Conservation (phyloP, 1,284 basidiomycete species). For the Sphagnurus paluster region DNA sequence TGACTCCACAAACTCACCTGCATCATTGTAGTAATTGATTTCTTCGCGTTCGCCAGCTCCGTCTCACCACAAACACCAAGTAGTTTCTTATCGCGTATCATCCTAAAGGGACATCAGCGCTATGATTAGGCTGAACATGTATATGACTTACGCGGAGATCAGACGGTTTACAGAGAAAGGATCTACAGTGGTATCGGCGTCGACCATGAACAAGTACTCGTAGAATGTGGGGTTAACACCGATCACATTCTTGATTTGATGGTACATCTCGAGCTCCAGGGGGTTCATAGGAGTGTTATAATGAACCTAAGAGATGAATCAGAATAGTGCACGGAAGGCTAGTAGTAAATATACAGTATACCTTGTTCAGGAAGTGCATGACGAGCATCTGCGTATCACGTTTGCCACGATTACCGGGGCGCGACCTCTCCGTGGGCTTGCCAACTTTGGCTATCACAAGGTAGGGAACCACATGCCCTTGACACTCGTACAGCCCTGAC, state of each 20-base stretch:
- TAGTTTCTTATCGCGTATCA: constrained; percentile 92
- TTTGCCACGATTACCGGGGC: constrained; percentile 96
- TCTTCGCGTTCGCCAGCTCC: constrained; percentile 84
- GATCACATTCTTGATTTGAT: constrained; percentile 99
- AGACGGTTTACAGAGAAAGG: constrained; percentile 85
- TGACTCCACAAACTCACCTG: constrained; percentile 54
- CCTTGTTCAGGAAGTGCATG: constrained; percentile 98
- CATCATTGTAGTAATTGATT: constrained; percentile 97
- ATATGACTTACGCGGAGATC: constrained; percentile 86
- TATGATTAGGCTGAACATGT: neutral
- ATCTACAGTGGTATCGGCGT: constrained; percentile 95
- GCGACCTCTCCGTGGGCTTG: constrained; percentile 90
- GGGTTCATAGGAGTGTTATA: constrained; percentile 98
- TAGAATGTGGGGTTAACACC: constrained; percentile 99
- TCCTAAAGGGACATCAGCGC: constrained; percentile 52
- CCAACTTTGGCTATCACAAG: constrained; percentile 96
- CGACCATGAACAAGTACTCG: constrained; percentile 95
- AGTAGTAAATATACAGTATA: constrained; percentile 28
- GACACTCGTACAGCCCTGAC: constrained; percentile 92
- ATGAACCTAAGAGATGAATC: constrained; percentile 88
- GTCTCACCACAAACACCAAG: constrained; percentile 96
- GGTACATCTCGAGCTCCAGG: constrained; percentile 95
- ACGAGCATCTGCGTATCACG: constrained; percentile 95
- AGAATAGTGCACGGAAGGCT: constrained; percentile 5
- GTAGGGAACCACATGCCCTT: constrained; percentile 96